Evolutionary conservation across 345 rosid genomes (phyloP).

Genomic region (Eucalyptus leucophloia): DNA sequence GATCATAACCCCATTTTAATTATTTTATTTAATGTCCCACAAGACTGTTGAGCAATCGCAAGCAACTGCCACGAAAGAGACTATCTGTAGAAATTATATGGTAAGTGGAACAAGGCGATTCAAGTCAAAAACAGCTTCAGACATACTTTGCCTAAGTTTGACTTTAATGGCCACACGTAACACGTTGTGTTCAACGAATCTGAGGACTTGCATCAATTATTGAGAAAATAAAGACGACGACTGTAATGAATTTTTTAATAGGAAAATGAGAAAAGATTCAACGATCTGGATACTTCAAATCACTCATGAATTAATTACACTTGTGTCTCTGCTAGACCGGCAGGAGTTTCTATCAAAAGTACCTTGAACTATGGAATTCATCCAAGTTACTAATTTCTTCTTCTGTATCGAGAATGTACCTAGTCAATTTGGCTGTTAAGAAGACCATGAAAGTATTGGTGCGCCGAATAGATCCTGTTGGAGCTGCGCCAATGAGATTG

Average conservation of each 20-base stretch:
- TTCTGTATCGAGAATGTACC: neutral
- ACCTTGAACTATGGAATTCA: neutral
- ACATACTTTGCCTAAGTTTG: neutral
- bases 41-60: neutral
- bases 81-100: neutral
- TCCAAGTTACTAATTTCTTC: neutral
- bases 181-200: neutral
- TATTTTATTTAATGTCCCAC: neutral
- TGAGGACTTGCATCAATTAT: neutral
- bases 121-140: neutral
- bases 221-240: neutral
- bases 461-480: neutral
- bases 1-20: neutral
- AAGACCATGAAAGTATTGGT: neutral
- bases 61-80: neutral
- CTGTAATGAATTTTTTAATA: neutral
- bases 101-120: neutral
- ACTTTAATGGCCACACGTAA: neutral
- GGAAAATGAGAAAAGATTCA: neutral
- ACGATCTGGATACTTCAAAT: neutral
- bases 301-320: neutral
- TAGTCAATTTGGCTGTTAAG: neutral
- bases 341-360: no score
- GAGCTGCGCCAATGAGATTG: neutral
- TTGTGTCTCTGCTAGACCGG: neutral